Evolutionary conservation across 2,329 filamentous ascomycete genomes (phyloP).

Genomic region (Colletotrichum lindemuthianum): DNA sequence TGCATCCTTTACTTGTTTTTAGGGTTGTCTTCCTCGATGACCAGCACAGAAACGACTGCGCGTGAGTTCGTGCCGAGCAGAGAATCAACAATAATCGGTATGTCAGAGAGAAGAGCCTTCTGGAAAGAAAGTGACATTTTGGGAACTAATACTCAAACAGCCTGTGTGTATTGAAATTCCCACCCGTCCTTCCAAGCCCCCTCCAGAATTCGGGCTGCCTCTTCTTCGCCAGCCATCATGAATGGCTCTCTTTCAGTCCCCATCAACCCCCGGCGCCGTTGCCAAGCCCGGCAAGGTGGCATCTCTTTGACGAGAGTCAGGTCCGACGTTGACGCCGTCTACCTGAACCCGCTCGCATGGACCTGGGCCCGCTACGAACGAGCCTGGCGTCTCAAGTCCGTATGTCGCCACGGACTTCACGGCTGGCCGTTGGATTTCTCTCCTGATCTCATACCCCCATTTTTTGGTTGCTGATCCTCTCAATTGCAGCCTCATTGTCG

Average conservation of each 20-base stretch:
- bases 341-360: conserved; percentile 5
- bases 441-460: conserved; percentile 18
- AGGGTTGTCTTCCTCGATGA: background rate
- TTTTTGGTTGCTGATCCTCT: conserved; percentile 1
- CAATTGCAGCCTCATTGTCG: conserved; percentile 1
- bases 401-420: conserved; percentile 18
- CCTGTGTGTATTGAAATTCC: no score
- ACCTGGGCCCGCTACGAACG: conserved; percentile 9
- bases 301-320: background rate
- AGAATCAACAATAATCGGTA: no score
- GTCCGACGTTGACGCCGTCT: conserved; percentile 18
- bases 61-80: no score
- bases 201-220: background rate
- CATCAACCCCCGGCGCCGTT: conserved; percentile 23
- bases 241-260: conserved; percentile 2
- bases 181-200: no score
- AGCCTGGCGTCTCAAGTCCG: conserved; percentile 9
- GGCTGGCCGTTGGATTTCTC: conserved; percentile 7
- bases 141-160: no score
- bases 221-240: conserved; percentile 2
- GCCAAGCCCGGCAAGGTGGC: conserved; percentile 26
- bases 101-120: no score
- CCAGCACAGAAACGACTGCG: background rate
- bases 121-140: no score
- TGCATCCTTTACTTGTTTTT: background rate